phyloP scores from a whole-genome alignment of 495 filamentous ascomycete species.

The Aspergillus leporis region DNA sequence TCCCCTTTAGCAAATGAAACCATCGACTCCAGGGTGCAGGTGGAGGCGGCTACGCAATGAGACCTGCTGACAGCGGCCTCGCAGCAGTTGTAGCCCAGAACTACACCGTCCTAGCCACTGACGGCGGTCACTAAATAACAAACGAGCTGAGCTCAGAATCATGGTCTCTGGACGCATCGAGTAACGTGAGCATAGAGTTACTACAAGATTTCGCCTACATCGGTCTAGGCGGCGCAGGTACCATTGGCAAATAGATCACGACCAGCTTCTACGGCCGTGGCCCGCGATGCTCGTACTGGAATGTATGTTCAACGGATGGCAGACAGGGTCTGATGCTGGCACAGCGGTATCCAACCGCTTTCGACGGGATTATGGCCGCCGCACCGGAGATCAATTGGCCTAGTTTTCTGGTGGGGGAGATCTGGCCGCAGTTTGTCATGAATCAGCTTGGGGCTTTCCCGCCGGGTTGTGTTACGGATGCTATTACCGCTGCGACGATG shows the following conservation, averaged over 20 bases:
- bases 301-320: constrained; percentile 51
- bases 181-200: constrained; percentile 39
- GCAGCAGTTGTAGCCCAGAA: constrained; percentile 30
- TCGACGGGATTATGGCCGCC: constrained; percentile 64
- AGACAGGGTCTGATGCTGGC: constrained; percentile 45
- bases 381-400: constrained; percentile 46
- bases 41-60: constrained; percentile 41
- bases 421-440: constrained; percentile 24
- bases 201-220: constrained; percentile 44
- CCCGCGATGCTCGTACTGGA: constrained; percentile 42
- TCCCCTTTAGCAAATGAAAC: constrained; percentile 42
- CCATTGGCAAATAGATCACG: constrained; percentile 17
- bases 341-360: constrained; percentile 42
- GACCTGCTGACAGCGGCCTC: constrained; percentile 18
- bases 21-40: constrained; percentile 40
- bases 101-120: constrained; percentile 40
- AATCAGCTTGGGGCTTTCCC: constrained; percentile 29
- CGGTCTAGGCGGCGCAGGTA: constrained; percentile 31
- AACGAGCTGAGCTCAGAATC: neutral
- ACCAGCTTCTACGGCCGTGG: constrained; percentile 17
- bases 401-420: constrained; percentile 26
- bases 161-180: constrained; percentile 39
- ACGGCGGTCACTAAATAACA: constrained; percentile 35
- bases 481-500: constrained; percentile 41
- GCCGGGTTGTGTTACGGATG: constrained; percentile 44